Evolutionary conservation across 179 eudicot species (phyloP).

Genomic region (Actinidia arguta): DNA sequence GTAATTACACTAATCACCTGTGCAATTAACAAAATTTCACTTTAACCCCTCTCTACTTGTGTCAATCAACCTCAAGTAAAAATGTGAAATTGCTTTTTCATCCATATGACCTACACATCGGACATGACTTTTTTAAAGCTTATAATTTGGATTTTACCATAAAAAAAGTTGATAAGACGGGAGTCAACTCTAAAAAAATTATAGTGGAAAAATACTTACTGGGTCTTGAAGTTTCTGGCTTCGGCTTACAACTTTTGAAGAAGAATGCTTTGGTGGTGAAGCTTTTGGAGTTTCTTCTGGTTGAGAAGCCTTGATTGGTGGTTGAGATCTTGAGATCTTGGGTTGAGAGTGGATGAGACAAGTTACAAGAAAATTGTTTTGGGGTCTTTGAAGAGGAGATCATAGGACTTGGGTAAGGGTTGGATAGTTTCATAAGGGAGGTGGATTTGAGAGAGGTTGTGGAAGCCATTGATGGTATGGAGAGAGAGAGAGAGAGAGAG

Average conservation of each 20-base stretch:
- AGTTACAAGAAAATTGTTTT: background rate
- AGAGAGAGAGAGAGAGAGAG: background rate
- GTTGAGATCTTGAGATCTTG: slow-evolving; percentile 19
- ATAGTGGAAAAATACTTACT: slow-evolving; percentile 27
- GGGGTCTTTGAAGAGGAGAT: background rate
- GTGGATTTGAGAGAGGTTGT: slow-evolving; percentile 26
- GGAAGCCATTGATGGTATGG: slow-evolving; percentile 22
- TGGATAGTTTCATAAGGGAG: background rate
- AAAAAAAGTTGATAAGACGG: background rate
- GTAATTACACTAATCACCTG: too few species aligned
- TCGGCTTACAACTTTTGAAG: slow-evolving; percentile 14
- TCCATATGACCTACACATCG: too few species aligned
- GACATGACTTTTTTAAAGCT: too few species aligned
- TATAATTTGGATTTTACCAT: background rate
- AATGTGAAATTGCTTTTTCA: too few species aligned
- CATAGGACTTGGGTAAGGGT: background rate
- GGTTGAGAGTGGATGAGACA: slow-evolving; percentile 11
- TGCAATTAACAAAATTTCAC: too few species aligned
- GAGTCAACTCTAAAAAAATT: background rate
- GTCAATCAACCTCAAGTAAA: too few species aligned
- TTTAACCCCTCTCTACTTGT: too few species aligned
- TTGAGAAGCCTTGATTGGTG: background rate
- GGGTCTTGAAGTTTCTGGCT: slow-evolving; percentile 35
- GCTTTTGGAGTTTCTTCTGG: slow-evolving; percentile 1
- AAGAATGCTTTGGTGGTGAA: slow-evolving; percentile 31